Evolutionary conservation across 1,284 basidiomycete species (phyloP), one percentile per base, ranked within the genome.

Genomic region (Trichosporon sp.): DNA sequence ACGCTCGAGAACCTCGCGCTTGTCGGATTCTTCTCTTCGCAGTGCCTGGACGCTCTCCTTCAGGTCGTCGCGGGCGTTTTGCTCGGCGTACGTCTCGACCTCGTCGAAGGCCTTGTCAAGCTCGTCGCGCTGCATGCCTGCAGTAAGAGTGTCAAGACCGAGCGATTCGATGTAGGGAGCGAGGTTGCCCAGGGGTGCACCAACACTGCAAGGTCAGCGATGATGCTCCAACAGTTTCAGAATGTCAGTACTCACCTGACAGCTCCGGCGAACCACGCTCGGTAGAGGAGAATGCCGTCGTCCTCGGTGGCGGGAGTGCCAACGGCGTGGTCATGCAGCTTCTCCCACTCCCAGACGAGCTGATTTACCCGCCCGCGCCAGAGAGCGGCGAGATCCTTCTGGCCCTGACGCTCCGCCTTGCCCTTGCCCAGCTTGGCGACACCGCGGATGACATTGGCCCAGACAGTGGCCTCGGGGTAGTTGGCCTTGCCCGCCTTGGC

Each of bases 281-380:
- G 71, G 66, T 81, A 81, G 9, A 81, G 67, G 59, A 72, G 76
- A n/a, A 76, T 62, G 5, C 78, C 79, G 3, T 69, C 71, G 16
- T 72, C 58, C 1, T 69, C 57, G n/a, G 74, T 44, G 1, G 66
- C 69, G 1, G 68, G 56, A 11, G 27, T 33, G 13, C 58, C 61
- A n/a, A 54, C 6, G 4, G 25, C n/a, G 36, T 2, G 60, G 27
- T 32, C 44, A 31, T 59, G 58, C n/a, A 64, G 19, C 16, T 60
- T 59, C 60, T 79, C 76, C 77, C 77, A 80, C 36, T 67, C 29
- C 27, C 25, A 13, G 11, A 66, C 33, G n/a, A 66, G 29, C 34
- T 52, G 27, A 16, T n/a, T 32, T 14, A 59, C 59, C 16, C 65
- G 63, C 14, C 27, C 37, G 3, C 63, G 63, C 69, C 65, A 68